phyloP scores from a whole-genome alignment of 1,139 yeast genomes.

The Saccharomyces hybrid region DNA sequence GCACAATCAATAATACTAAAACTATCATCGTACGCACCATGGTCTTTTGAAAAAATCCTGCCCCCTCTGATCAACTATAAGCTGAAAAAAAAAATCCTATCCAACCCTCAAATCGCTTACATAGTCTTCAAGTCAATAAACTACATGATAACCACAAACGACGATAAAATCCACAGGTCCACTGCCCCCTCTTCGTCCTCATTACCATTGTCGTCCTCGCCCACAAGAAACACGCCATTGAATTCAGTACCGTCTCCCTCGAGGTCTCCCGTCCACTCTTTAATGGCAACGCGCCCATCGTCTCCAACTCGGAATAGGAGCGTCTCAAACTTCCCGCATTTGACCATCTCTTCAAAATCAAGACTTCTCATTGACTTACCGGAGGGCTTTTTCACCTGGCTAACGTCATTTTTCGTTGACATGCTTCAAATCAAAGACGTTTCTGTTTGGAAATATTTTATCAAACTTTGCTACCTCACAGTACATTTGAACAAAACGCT shows the following conservation, averaged over 20 bases:
- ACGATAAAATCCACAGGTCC: neutral
- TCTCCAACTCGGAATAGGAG: neutral
- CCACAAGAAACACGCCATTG: constrained; percentile 7
- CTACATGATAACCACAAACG: constrained; percentile 6
- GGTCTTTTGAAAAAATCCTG: constrained; percentile 13
- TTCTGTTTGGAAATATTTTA: constrained; percentile 24
- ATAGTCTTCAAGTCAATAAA: constrained; percentile 24
- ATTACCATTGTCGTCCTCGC: constrained; percentile 11
- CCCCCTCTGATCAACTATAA: constrained; percentile 9
- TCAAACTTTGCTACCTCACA: constrained; percentile 13
- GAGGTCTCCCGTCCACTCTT: neutral
- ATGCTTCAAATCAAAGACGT: constrained; percentile 3
- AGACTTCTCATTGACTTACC: constrained; percentile 9
- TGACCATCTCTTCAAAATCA: neutral
- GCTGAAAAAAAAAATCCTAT: constrained; percentile 3
- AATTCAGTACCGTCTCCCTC: constrained; percentile 1
- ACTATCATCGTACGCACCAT: constrained; percentile 14
- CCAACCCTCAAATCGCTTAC: constrained; percentile 15
- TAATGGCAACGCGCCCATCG: neutral
- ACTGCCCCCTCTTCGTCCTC: constrained; percentile 11
- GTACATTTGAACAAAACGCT: constrained; percentile 5
- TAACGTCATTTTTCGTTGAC: constrained; percentile 12
- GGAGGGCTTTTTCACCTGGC: constrained; percentile 20
- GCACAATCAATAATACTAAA: constrained; percentile 24
- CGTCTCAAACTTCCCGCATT: neutral